Percentiles rank a stretch among this genome's conserved stretches.
Evolutionary conservation across 441 rosid species (phyloP).

Genomic region (Eutrema salsugineum): DNA sequence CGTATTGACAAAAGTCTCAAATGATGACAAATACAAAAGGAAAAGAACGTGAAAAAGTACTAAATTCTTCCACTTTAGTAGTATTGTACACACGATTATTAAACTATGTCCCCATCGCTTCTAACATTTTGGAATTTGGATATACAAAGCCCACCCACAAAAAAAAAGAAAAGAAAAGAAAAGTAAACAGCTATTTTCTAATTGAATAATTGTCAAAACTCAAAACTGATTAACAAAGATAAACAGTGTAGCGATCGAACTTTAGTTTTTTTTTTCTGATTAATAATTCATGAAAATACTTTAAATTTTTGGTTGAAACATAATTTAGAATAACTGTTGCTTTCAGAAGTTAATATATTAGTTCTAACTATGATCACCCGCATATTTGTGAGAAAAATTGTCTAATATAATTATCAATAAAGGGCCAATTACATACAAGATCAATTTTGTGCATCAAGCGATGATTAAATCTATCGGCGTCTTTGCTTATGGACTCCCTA

Average conservation of each 20-base stretch:
- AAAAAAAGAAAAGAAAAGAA: too few species aligned
- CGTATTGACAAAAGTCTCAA: not conserved
- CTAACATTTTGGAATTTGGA: not conserved
- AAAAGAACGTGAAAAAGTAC: not conserved
- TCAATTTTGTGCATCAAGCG: constrained; percentile 58
- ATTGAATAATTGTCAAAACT: not conserved
- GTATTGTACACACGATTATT: not conserved
- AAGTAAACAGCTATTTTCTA: not conserved
- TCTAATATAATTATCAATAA: too few species aligned
- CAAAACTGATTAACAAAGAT: not conserved
- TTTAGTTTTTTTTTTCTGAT: not conserved
- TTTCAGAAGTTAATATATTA: not conserved
- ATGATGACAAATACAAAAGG: not conserved
- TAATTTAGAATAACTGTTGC: not conserved
- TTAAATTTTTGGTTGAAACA: not conserved
- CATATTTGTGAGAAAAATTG: too few species aligned
- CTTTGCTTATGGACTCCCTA: constrained; percentile 68
- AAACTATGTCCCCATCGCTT: not conserved
- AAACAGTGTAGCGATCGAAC: not conserved
- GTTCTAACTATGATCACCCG: not conserved
- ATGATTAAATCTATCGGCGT: constrained; percentile 68
- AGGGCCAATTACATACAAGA: too few species aligned
- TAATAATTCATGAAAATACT: not conserved
- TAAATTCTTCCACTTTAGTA: not conserved
- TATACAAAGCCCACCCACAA: not conserved